Evolutionary conservation across 345 rosid species (phyloP), one percentile per base, ranked within the genome.

Genomic region (Dipteronia dyeriana): DNA sequence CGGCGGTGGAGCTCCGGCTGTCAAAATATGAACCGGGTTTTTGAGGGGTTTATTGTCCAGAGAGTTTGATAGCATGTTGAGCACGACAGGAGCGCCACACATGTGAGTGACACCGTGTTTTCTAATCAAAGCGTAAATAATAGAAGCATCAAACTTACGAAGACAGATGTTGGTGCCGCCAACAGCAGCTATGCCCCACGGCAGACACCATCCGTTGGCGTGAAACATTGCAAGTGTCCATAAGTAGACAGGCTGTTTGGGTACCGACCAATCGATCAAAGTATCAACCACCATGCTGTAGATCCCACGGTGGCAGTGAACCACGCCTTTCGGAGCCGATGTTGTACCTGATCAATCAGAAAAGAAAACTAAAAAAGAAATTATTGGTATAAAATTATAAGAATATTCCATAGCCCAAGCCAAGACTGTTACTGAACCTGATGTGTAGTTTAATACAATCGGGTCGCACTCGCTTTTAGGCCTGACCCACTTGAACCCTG

Each of bases 151-250:
- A 77, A 94, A 89, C 63, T 90, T 92, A n/a, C 97, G 89, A 31
- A 92, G 75, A 78, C 98, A 94, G 45, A 94, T 74, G 78, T 89
- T 94, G 0, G 91, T 86, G 4, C 95, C 98, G 7, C 98, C 98
- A 1, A 85, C 94, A 3, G 95, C 98, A 0, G 98, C 97, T 56
- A 92, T 83, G 12, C 88, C 97, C 97, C 97, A 94, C 9, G 86
- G 82, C 51, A 81, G 88, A 57, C 85, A 71, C 98, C 98, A 94
- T 0, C 98, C 98, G 66, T 94, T 94, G 12, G 91, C 89, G 66
- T 94, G 98, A 75, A 94, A 94, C 84, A 94, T 90, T 3, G 98
- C 94, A 38, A 94, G 90, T 7, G 95, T 91, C 98, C 98, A 94
- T 0, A 94, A 85, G 73, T 94, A 94, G 13, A 91, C 87, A 4